phyloP scores from a whole-genome alignment of 148 eudicot species.

The Amaranthus cruentus region DNA sequence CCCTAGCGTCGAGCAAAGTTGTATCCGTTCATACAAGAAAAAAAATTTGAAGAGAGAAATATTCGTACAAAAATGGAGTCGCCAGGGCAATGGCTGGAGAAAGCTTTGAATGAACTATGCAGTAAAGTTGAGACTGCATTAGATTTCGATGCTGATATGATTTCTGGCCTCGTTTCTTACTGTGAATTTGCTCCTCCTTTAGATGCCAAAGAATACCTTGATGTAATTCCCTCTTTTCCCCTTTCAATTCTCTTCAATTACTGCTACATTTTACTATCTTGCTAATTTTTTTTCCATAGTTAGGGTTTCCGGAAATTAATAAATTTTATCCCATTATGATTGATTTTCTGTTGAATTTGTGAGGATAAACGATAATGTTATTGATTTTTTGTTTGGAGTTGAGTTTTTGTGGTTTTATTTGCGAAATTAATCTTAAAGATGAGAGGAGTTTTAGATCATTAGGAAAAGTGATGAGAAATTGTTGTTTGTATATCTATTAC shows the following conservation, averaged over 20 bases:
- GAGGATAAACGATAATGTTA: too few species aligned
- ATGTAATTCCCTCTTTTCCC: slow-evolving; percentile 30
- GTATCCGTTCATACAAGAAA: too few species aligned
- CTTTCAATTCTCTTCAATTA: background rate
- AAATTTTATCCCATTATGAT: background rate
- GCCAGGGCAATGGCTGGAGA: slow-evolving; percentile 80
- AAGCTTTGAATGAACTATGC: slow-evolving; percentile 64
- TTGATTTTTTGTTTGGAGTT: too few species aligned
- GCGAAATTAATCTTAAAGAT: too few species aligned
- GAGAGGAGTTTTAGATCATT: too few species aligned
- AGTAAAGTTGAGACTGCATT: slow-evolving; percentile 45
- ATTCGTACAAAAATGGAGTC: slow-evolving; percentile 34
- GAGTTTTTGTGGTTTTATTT: too few species aligned
- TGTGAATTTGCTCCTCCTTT: slow-evolving; percentile 86
- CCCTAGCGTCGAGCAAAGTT: too few species aligned
- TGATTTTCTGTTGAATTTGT: background rate
- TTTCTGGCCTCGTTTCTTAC: slow-evolving; percentile 94
- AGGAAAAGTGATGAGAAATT: background rate
- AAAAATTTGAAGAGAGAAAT: background rate
- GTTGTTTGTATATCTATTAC: background rate
- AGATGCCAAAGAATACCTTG: slow-evolving; percentile 95
- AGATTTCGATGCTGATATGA: slow-evolving; percentile 70
- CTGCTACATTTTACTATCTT: background rate
- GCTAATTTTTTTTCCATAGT: background rate
- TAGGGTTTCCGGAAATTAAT: background rate